These are phyloP conservation scores for Auricularia sp. DNA, from an alignment of 768 basidiomycete species.

Conservation along the genomic window DNA sequence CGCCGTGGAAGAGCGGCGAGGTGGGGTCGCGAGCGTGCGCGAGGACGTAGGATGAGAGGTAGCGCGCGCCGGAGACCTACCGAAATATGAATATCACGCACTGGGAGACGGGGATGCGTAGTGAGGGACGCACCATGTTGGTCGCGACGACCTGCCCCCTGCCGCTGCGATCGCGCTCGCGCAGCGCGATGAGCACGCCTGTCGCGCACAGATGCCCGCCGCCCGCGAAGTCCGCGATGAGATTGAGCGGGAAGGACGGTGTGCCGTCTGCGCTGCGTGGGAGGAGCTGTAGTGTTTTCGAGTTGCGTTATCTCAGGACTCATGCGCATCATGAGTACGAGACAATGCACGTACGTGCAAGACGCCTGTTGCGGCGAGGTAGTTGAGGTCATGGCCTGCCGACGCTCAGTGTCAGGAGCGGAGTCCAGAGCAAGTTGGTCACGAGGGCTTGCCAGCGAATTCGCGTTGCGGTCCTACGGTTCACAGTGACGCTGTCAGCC, in stretches of 20 bases:
- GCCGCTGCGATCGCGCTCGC: slow-evolving; percentile 54
- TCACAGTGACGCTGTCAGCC: background rate
- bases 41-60: slow-evolving; percentile 64
- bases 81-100: background rate
- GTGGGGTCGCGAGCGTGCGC: slow-evolving; percentile 27
- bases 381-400: slow-evolving; percentile 76
- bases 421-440: background rate
- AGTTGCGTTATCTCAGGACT: background rate
- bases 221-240: slow-evolving; percentile 76
- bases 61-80: slow-evolving; percentile 72
- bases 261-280: slow-evolving; percentile 47
- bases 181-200: slow-evolving; percentile 65
- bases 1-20: slow-evolving; percentile 28
- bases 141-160: slow-evolving; percentile 64
- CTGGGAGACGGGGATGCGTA: background rate
- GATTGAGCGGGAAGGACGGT: slow-evolving; percentile 63
- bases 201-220: slow-evolving; percentile 64
- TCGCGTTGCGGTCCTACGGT: slow-evolving; percentile 52
- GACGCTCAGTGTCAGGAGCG: background rate
- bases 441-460: slow-evolving; percentile 54
- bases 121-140: slow-evolving; percentile 51
- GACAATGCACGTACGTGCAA: slow-evolving; percentile 40
- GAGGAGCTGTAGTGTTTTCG: background rate
- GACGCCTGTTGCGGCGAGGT: slow-evolving; percentile 68
- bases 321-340: background rate